These are phyloP conservation scores for Exophiala dermatitidis DNA, from an alignment of 2,329 filamentous ascomycete species.

Conservation along the genomic window DNA sequence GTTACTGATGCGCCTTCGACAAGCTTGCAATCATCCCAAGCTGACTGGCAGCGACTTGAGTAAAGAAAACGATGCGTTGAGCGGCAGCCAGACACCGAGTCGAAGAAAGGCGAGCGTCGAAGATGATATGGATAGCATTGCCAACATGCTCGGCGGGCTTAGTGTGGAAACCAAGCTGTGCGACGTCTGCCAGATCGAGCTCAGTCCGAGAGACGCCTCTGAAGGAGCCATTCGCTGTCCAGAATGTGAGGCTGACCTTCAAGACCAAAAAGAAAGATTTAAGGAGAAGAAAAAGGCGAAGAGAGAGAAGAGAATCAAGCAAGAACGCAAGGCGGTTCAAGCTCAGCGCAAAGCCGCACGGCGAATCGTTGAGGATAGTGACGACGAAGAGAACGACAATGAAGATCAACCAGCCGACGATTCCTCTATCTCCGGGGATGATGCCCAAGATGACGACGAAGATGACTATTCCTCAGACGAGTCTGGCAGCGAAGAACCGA, in stretches of 20 bases:
- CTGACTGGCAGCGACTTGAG: constrained; percentile 78
- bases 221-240: constrained; percentile 55
- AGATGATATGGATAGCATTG: constrained; percentile 70
- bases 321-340: constrained; percentile 48
- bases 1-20: constrained; percentile 77
- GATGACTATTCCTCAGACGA: constrained; percentile 42
- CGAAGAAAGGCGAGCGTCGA: constrained; percentile 44
- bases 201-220: constrained; percentile 51
- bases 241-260: constrained; percentile 68
- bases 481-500: constrained; percentile 39
- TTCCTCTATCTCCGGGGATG: constrained; percentile 33
- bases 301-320: constrained; percentile 36
- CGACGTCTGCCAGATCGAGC: constrained; percentile 68
- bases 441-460: constrained; percentile 29
- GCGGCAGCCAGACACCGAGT: constrained; percentile 43
- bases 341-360: constrained; percentile 32
- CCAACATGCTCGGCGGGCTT: constrained; percentile 78
- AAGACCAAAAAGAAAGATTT: constrained; percentile 45
- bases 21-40: constrained; percentile 90
- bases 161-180: constrained; percentile 71
- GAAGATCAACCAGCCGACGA: constrained; percentile 37
- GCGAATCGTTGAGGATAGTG: constrained; percentile 46
- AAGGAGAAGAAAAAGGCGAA: constrained; percentile 43
- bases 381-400: constrained; percentile 63
- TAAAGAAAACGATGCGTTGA: constrained; percentile 78